phyloP scores from a whole-genome alignment of 345 rosid species.

The Diplotaxis tenuifolia region DNA sequence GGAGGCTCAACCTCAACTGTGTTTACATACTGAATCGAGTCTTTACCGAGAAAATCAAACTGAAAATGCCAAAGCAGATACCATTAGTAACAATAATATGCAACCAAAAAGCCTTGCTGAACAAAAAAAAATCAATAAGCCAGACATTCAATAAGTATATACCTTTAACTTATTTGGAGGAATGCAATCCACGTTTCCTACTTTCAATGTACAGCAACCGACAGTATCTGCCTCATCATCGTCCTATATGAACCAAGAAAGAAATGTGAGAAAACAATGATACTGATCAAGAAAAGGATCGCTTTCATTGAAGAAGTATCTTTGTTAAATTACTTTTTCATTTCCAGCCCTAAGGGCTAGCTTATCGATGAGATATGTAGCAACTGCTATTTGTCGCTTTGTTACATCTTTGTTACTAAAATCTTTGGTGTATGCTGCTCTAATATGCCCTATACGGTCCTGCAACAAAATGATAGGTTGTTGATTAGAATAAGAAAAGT shows the following conservation, averaged over 20 bases:
- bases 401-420: constrained; percentile 67
- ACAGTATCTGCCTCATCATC: constrained; percentile 99
- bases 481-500: neutral
- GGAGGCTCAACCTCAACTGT: constrained; percentile 91
- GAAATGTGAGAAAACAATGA: neutral
- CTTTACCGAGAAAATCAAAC: constrained; percentile 99
- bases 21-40: constrained; percentile 92
- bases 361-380: constrained; percentile 95
- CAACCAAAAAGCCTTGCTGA: neutral
- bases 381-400: constrained; percentile 90
- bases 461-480: constrained; percentile 35
- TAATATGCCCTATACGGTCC: constrained; percentile 73
- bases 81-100: constrained; percentile 12
- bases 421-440: constrained; percentile 84
- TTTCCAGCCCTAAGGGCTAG: constrained; percentile 99
- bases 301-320: neutral
- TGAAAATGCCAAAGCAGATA: constrained; percentile 35
- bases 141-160: constrained; percentile 15
- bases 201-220: constrained; percentile 98
- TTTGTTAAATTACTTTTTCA: constrained; percentile 70
- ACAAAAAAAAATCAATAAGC: neutral
- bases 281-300: neutral
- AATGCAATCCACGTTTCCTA: constrained; percentile 86
- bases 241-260: constrained; percentile 52
- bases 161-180: constrained; percentile 89